Evolutionary conservation across 148 eudicot genomes (phyloP).

Genomic region (Fagopyrum tataricum): DNA sequence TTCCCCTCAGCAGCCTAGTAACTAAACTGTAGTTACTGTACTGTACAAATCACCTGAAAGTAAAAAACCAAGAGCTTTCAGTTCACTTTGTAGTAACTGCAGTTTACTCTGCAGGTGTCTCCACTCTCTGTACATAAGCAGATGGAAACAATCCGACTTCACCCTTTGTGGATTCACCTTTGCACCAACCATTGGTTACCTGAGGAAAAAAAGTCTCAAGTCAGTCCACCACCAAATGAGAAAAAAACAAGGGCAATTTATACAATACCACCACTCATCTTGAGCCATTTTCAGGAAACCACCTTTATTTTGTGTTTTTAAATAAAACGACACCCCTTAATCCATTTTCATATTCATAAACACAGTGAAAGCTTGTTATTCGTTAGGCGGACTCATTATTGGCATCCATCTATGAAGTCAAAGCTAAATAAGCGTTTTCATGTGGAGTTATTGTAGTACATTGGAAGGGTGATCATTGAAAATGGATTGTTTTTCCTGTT

Average conservation of each 20-base stretch:
- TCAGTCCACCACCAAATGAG: not conserved
- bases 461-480: no score
- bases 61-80: conserved; percentile 4
- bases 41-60: conserved; percentile 9
- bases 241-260: no score
- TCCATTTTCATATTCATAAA: no score
- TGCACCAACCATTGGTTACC: conserved; percentile 56
- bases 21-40: not conserved
- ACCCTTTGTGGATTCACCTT: conserved; percentile 65
- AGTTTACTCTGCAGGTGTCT: conserved; percentile 11
- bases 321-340: not conserved
- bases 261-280: no score
- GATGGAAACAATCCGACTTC: conserved; percentile 81
- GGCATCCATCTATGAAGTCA: no score
- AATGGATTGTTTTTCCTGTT: no score
- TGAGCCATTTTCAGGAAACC: no score
- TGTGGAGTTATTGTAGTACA: no score
- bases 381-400: no score
- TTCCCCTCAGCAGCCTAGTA: not conserved
- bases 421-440: no score
- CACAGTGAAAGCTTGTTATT: no score
- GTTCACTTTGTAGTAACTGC: not conserved
- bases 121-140: conserved; percentile 50
- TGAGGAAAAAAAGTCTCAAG: not conserved
- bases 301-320: no score